Conservation (phyloP, 192 early-diverging fungal genomes). For the Coemansia guatemalensis region DNA sequence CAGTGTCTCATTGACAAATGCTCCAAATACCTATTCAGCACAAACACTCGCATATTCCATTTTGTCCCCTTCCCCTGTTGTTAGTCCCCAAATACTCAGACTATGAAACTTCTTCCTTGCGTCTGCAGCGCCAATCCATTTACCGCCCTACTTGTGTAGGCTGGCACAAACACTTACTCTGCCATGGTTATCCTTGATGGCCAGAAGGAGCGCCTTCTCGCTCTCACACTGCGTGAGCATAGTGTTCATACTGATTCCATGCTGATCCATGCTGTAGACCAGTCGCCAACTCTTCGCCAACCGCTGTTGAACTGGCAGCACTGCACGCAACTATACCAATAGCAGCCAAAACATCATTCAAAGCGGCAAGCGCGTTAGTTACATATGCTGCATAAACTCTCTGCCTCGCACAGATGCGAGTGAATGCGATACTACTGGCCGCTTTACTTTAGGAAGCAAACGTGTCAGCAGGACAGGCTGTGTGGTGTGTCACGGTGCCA, state of each 20-base stretch:
- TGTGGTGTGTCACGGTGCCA: background rate
- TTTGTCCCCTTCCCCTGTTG: background rate
- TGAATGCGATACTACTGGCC: background rate
- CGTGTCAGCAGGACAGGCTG: background rate
- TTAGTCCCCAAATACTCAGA: background rate
- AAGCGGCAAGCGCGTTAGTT: background rate
- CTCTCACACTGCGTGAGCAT: constrained; percentile 65
- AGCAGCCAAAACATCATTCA: background rate
- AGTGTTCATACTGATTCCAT: constrained; percentile 87
- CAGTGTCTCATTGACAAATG: constrained; percentile 69
- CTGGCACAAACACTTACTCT: constrained; percentile 18
- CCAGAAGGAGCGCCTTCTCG: constrained; percentile 69
- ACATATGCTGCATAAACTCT: background rate
- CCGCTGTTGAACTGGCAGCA: constrained; percentile 75
- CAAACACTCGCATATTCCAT: background rate
- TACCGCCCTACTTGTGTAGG: background rate
- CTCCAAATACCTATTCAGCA: constrained; percentile 70
- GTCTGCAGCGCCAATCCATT: background rate
- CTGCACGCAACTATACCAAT: constrained; percentile 65
- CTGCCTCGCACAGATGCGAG: background rate
- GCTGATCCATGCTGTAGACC: constrained; percentile 89
- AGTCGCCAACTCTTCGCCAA: constrained; percentile 77
- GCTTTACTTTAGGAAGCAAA: background rate
- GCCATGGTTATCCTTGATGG: constrained; percentile 63
- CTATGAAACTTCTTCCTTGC: background rate